Evolutionary conservation across 306 rosid genomes (phyloP), one percentile per base, ranked within the genome.

Genomic region (Cicer judaicum): DNA sequence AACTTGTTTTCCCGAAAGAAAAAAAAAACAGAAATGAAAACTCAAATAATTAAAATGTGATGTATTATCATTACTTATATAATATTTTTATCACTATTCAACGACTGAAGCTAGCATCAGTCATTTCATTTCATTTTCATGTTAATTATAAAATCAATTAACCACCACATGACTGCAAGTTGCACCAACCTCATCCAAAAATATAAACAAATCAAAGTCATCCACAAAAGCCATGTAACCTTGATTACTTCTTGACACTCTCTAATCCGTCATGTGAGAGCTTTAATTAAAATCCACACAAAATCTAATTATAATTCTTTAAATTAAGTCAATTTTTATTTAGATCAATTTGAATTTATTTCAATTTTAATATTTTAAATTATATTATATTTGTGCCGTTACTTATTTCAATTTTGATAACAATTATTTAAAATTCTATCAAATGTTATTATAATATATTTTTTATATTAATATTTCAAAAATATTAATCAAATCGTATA

Each of bases 91-190:
- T 70, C 42, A 63, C 64, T 63, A 63, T 64, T 42, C 56, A 71
- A 77, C 19, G 70, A 72, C 70, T 56, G 3, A 19, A 42, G 54
- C 29, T 52, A 62, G 29, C 46, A 53, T 61, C 10, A 73, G 69
- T 79, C 53, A 79, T 52, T 21, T 52, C 2, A 63, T 62, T 43
- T 61, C 5, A 43, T 16, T 34, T 10, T 53, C 55, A 11, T 15
- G 6, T 2, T 60, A 12, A 13, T 56, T 10, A 10, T 13, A 13
- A 34, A 34, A 60, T 13, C 44, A 66, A 73, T 55, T 53, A 79
- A 68, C n/a, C 46, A 59, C 59, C 52, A 43, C 14, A 67, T 80
- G 68, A 61, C 72, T 68, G 1, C 18, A 48, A 62, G 56, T 79
- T 34, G 72, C 42, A 53, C 0, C 16, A 39, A 50, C 44, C 40